phyloP scores from a whole-genome alignment of 306 rosid genomes.

The Abrus precatorius region DNA sequence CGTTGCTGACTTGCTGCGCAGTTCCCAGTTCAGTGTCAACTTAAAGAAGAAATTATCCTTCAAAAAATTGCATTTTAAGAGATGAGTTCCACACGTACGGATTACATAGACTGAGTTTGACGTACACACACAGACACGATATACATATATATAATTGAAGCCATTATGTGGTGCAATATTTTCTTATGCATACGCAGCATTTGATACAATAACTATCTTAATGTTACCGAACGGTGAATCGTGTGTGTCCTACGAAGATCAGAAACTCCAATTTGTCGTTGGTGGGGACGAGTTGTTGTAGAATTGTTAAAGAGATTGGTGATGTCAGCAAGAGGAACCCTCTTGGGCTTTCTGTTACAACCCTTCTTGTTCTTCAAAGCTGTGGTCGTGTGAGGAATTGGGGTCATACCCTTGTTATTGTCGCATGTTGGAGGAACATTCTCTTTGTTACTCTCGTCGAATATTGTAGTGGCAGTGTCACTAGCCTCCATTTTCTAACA shows the following conservation, averaged over 20 bases:
- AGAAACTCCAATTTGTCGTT: background rate
- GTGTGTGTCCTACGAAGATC: background rate
- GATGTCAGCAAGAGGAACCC: conserved; percentile 52
- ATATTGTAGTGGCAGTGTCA: background rate
- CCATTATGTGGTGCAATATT: background rate
- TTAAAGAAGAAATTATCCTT: no score
- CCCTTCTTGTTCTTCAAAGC: background rate
- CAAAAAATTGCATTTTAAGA: no score
- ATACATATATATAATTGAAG: background rate
- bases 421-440: conserved; percentile 32
- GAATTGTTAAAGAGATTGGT: conserved; percentile 46
- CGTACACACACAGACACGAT: no score
- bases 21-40: no score
- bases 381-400: no score
- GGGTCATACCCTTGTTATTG: conserved; percentile 24
- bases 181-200: no score
- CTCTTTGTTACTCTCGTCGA: conserved; percentile 45
- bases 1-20: no score
- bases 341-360: background rate
- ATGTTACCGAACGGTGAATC: background rate
- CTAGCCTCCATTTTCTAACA: conserved; percentile 17
- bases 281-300: background rate
- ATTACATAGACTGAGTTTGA: no score
- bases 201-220: conserved; percentile 44
- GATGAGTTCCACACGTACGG: no score